These are phyloP conservation scores for Aspergillus persii DNA, from an alignment of 2,329 filamentous ascomycete genomes.

Conservation along the genomic window DNA sequence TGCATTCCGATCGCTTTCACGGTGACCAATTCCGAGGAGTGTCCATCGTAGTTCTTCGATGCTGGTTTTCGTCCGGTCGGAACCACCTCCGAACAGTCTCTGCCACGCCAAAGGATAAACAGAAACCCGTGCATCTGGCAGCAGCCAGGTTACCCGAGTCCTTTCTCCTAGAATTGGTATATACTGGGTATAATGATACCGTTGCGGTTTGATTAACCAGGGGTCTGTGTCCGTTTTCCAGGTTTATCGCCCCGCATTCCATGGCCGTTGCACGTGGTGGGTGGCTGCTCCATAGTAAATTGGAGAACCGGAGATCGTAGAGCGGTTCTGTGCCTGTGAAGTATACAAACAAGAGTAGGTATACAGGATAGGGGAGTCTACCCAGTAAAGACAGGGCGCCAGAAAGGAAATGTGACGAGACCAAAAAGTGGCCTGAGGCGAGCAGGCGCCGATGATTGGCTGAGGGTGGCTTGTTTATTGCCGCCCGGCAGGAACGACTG, in stretches of 20 bases:
- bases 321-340: too few relatives aligned
- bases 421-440: not conserved
- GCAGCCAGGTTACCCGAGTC: too few relatives aligned
- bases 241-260: not conserved
- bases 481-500: conserved; percentile 11
- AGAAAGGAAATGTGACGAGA: too few relatives aligned
- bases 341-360: too few relatives aligned
- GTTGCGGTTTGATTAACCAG: not conserved
- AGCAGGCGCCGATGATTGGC: conserved; percentile 9
- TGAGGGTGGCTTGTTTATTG: conserved; percentile 7
- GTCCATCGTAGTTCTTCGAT: not conserved
- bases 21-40: not conserved
- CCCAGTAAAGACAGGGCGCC: too few relatives aligned
- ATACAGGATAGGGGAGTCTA: too few relatives aligned
- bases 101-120: too few relatives aligned
- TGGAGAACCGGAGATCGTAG: not conserved
- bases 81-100: not conserved
- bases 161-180: too few relatives aligned
- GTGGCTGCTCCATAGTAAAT: not conserved
- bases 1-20: not conserved
- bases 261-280: not conserved
- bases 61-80: not conserved
- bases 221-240: not conserved
- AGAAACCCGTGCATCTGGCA: too few relatives aligned
- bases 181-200: not conserved